Conservation (phyloP, 1,284 basidiomycete species). For the Pyrrhoderma noxium region DNA sequence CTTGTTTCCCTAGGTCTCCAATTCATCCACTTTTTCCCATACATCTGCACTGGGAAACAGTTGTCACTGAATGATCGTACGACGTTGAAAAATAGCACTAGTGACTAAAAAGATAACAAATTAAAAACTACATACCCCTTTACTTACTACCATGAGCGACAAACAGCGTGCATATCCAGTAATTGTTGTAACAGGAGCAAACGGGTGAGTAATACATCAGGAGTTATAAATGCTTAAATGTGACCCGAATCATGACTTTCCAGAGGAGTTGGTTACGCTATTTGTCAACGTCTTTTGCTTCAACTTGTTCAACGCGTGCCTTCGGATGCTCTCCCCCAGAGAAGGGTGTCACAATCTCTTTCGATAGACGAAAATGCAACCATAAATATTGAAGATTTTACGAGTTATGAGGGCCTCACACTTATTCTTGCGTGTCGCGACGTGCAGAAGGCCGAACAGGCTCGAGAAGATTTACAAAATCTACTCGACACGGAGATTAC, state of each 20-base stretch:
- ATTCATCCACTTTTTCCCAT: conserved; percentile 6
- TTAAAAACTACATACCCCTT: too few species aligned
- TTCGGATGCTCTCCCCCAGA: conserved; percentile 42
- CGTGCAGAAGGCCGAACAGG: conserved; percentile 53
- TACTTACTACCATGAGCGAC: neutral
- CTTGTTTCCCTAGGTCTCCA: neutral
- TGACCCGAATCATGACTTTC: neutral
- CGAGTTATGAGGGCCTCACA: conserved; percentile 48
- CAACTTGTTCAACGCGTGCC: conserved; percentile 52
- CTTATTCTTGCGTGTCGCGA: conserved; percentile 82
- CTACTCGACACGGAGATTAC: conserved; percentile 49
- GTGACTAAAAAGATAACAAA: neutral
- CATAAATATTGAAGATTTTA: conserved; percentile 8
- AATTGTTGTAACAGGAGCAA: conserved; percentile 63
- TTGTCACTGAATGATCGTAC: neutral
- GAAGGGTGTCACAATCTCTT: conserved; percentile 19
- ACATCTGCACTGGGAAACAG: neutral
- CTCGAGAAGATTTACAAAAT: conserved; percentile 45
- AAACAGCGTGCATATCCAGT: conserved; percentile 35
- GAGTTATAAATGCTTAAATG: neutral
- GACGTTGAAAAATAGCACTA: neutral
- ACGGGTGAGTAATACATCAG: conserved; percentile 39
- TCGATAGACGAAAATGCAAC: neutral
- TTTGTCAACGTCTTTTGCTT: conserved; percentile 73
- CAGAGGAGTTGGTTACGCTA: conserved; percentile 81